A percentile compares a stretch with the other conserved stretches of the same genome.
These are phyloP conservation scores for Striga hermonthica DNA, from an alignment of 305 asterid genomes.

Conservation along the genomic window DNA sequence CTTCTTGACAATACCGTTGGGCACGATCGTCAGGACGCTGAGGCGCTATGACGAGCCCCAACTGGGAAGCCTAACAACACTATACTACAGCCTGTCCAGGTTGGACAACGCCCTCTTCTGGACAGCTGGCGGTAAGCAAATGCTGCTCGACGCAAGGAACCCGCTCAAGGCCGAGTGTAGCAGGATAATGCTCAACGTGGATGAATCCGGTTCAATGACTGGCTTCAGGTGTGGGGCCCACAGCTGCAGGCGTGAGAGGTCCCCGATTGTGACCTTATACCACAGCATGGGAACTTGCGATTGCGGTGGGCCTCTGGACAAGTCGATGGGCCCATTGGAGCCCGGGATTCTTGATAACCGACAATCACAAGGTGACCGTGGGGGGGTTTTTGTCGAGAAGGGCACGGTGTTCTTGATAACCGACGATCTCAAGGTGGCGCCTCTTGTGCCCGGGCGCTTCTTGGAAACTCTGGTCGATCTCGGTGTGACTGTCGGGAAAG, in stretches of 20 bases:
- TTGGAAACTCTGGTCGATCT: conserved; percentile 18
- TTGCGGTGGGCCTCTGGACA: no score
- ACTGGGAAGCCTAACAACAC: conserved; percentile 30
- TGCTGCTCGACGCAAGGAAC: conserved; percentile 22
- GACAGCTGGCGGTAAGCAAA: neutral
- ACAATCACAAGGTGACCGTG: neutral
- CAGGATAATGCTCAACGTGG: conserved; percentile 23
- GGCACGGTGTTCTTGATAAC: neutral
- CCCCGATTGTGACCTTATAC: no score
- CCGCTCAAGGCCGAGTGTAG: neutral
- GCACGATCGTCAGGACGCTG: neutral
- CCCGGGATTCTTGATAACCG: no score
- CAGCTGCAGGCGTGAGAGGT: neutral
- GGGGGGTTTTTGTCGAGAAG: conserved; percentile 7
- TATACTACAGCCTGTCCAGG: conserved; percentile 8
- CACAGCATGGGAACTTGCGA: no score
- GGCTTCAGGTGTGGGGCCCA: conserved; percentile 1
- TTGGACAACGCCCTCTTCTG: conserved; percentile 3
- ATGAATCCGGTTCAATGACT: neutral
- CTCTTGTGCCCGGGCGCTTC: conserved; percentile 1
- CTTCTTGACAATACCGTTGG: neutral
- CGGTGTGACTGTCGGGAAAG: neutral
- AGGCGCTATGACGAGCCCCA: no score
- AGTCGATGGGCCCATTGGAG: no score
- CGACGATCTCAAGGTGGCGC: conserved; percentile 8